Evolutionary conservation across 345 rosid genomes (phyloP), one percentile per base, ranked within the genome.

Genomic region (Eucalyptus curtisii): DNA sequence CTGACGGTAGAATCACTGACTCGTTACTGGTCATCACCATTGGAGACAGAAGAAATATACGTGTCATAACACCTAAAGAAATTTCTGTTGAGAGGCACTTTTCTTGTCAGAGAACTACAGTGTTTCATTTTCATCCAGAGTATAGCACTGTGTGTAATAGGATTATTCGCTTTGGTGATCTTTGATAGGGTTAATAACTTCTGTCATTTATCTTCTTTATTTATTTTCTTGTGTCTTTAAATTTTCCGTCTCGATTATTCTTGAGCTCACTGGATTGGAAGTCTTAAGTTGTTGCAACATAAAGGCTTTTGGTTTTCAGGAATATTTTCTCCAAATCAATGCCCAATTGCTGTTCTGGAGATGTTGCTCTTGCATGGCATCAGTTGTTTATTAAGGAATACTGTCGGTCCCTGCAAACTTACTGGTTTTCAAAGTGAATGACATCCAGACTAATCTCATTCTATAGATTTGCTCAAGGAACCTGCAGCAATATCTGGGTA

Each of bases 11-110:
- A 95, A 91, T 93, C 97, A 86, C 96, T 97, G 91, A 88, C 95
- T 91, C 95, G 92, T 61, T 95, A 95, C 91, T 96, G 99, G 99
- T 96, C 98, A 86, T 96, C 96, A 3, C 95, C 97, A 11, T 90
- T 89, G 92, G 96, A 97, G 88, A 94, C 97, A 33, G 92, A 95
- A 85, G 98, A 95, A 91, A 91, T 96, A 79, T 95, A 80, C 33
- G 2, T 92, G 68, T 88, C 57, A 81, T 90, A 87, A 88, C 89
- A 88, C 87, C 59, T 47, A 61, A 88, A 82, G 20, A 44, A 61
- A 40, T 53, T 22, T 6, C 45, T 31, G 45, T 31, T 13, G 40
- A 44, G 27, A 20, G n/a, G 76, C n/a, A 86, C 52, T 22, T 47
- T 49, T 49, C 19, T 55, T 48, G 22, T 22, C 59, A 3, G 37